Evolutionary conservation across 2,329 filamentous ascomycete species (phyloP), one percentile per base, ranked within the genome.

Genomic region (Herpotrichia juniperi): DNA sequence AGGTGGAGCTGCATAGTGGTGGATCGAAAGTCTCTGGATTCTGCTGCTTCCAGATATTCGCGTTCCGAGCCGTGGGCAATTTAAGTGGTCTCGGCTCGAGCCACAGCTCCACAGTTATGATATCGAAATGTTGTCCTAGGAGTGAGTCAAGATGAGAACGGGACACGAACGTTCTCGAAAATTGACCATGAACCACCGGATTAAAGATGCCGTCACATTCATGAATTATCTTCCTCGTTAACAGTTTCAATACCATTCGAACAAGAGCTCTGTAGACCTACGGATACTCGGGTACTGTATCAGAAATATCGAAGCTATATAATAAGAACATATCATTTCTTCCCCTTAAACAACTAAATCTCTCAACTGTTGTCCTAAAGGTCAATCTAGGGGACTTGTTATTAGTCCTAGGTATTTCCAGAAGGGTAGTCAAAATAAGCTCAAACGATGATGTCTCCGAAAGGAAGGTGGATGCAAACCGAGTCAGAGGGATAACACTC

Each of bases 1-100:
- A 40, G 21, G 12, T 24, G 21, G 39, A 42, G n/a, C 39, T 31
- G 9, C 9, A 31, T 17, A 8, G 34, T 17, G 11, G 42, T 44
- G 42, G 24, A 37, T 47, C 22, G 21, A 25, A 12, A 5, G 7
- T 30, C 42, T n/a, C 19, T 42, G 17, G 25, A 45, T 19, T 44
- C 25, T 35, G 28, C 16, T 34, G 25, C 28, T 16, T 19, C 24
- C 44, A 31, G 31, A 16, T 35, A 24, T 26, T 32, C 43, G 26
- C 52, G 46, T 58, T 46, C 48, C 52, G 48, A 47, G 48, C 48
- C 52, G 46, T 40, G 28, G 14, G 35, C 42, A 48, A 57, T 51
- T 37, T 46, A n/a, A n/a, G n/a, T n/a, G n/a, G 40, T 37, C 43
- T 42, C 37, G 35, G n/a, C 10, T 31, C 26, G 49, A 34, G 42